These are phyloP conservation scores for Novymonas esmeraldas DNA, from an alignment of 208 protist species.

Conservation along the genomic window DNA sequence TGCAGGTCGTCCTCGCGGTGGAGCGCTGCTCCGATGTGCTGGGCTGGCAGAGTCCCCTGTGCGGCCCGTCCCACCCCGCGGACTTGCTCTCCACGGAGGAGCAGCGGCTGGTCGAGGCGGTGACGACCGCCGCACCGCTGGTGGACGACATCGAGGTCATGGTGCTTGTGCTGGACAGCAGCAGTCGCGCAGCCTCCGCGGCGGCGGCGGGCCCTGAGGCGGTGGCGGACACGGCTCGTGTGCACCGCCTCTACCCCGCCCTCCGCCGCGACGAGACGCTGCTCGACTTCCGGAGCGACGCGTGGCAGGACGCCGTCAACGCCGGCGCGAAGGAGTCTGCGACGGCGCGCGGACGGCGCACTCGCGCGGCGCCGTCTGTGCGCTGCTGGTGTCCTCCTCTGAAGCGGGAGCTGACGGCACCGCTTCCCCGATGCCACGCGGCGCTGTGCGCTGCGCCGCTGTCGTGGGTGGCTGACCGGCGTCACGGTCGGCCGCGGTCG, in stretches of 20 bases:
- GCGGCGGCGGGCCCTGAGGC: no score
- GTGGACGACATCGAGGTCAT: slow-evolving; percentile 48
- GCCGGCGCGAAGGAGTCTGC: neutral
- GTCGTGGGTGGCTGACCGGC: neutral
- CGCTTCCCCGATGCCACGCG: slow-evolving; percentile 23
- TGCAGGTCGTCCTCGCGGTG: slow-evolving; percentile 60
- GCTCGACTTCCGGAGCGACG: slow-evolving; percentile 4
- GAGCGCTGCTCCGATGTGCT: slow-evolving; percentile 39
- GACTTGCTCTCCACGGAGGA: slow-evolving; percentile 64
- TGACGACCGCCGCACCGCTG: slow-evolving; percentile 59
- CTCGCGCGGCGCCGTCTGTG: neutral
- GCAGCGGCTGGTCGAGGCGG: slow-evolving; percentile 68
- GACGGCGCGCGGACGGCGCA: neutral
- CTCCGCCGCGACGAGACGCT: slow-evolving; percentile 3
- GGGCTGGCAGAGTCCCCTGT: slow-evolving; percentile 65
- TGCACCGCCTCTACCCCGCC: slow-evolving; percentile 24
- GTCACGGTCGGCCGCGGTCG: neutral
- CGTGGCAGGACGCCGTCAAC: neutral
- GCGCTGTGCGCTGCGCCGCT: slow-evolving; percentile 19
- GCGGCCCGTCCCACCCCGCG: slow-evolving; percentile 57
- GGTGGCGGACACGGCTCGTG: no score
- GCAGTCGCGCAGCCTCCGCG: no score
- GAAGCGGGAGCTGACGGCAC: slow-evolving; percentile 7
- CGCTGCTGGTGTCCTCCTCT: slow-evolving; percentile 27
- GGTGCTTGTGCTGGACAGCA: slow-evolving; percentile 28